These are phyloP conservation scores for Erythrobasidium hasegawianum DNA, from an alignment of 1,284 basidiomycete species.

Conservation along the genomic window DNA sequence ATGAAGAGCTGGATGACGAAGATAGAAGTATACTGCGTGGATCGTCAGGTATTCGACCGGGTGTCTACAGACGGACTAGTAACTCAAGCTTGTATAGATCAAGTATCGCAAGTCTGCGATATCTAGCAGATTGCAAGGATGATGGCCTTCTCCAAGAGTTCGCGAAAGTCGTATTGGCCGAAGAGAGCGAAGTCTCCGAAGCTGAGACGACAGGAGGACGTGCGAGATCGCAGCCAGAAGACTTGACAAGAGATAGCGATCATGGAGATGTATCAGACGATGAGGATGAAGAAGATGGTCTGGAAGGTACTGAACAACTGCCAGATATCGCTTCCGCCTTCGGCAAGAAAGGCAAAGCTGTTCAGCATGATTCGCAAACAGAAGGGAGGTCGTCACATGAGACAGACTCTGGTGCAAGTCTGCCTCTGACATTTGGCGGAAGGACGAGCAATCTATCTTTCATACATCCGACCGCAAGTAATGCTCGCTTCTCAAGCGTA, in stretches of 20 bases:
- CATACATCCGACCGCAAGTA: no score
- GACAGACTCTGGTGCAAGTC: no score
- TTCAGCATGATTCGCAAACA: no score
- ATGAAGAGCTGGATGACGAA: no score
- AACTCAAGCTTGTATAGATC: slow-evolving; percentile 2
- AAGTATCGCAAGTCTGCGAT: slow-evolving; percentile 10
- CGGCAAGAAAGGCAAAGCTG: no score
- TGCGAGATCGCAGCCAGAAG: neutral
- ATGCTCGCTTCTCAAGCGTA: no score
- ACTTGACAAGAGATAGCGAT: neutral
- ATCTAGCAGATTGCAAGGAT: slow-evolving; percentile 24
- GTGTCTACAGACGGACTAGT: neutral
- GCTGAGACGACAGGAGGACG: neutral
- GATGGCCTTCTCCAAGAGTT: slow-evolving; percentile 15
- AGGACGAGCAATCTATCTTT: no score
- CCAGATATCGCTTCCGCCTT: no score
- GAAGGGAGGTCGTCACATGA: no score
- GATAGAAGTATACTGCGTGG: no score
- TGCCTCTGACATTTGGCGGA: no score
- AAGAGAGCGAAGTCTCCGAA: slow-evolving; percentile 20
- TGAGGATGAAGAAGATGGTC: neutral
- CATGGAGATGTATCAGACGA: neutral
- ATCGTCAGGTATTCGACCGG: no score
- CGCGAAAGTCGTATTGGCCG: slow-evolving; percentile 13
- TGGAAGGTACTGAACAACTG: neutral